Conservation (phyloP, 169 alveolate genomes). For the Cryptosporidium ryanae region DNA sequence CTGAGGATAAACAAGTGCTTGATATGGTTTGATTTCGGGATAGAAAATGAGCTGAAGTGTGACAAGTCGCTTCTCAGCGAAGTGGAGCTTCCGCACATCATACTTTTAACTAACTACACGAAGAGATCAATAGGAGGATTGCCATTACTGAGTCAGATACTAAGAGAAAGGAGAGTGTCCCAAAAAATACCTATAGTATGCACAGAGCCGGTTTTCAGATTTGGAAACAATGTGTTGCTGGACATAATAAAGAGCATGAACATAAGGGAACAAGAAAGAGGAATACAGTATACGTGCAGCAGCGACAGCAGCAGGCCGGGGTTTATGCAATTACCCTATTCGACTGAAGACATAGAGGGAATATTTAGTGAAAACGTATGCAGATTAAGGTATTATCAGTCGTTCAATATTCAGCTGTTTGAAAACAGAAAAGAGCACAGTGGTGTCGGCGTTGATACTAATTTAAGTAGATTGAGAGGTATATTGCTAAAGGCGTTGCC, state of each 20-base stretch:
- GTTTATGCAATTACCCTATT: slow-evolving; percentile 22
- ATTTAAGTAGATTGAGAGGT: background rate
- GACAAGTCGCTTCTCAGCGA: slow-evolving; percentile 3
- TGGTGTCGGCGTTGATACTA: background rate
- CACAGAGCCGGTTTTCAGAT: slow-evolving; percentile 65
- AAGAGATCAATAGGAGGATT: slow-evolving; percentile 60
- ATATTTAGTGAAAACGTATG: slow-evolving; percentile 68
- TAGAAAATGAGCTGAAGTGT: slow-evolving; percentile 45
- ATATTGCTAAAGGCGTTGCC: slow-evolving; percentile 59
- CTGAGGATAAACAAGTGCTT: slow-evolving; percentile 49
- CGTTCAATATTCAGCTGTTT: slow-evolving; percentile 52
- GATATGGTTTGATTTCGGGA: slow-evolving; percentile 73
- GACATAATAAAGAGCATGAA: slow-evolving; percentile 57
- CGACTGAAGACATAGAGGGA: slow-evolving; percentile 60
- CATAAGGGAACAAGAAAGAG: slow-evolving; percentile 62
- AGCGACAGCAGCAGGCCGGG: background rate
- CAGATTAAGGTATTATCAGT: slow-evolving; percentile 66
- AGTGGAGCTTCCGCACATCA: slow-evolving; percentile 56
- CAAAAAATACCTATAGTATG: slow-evolving; percentile 59
- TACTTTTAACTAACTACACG: slow-evolving; percentile 40
- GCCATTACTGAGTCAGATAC: slow-evolving; percentile 23
- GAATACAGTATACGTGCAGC: slow-evolving; percentile 67
- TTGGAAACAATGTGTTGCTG: slow-evolving; percentile 43
- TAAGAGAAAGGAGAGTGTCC: background rate
- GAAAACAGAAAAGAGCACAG: background rate